Conservation (phyloP, 176 grass and related monocot genomes). For the Tuctoria greenei region DNA sequence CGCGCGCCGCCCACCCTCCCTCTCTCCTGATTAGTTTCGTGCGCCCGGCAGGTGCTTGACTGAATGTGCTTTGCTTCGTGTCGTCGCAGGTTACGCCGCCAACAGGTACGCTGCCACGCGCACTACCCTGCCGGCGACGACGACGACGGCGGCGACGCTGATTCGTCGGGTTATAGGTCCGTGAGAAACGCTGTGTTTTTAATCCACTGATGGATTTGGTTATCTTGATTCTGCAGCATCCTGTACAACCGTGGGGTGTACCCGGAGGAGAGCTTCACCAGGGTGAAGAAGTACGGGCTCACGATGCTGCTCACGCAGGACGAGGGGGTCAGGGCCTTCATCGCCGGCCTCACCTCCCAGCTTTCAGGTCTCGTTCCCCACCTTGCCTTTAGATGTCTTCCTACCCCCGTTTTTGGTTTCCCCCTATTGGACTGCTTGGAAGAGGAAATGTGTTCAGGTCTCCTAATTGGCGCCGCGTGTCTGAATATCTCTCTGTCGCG, state of each 20-base stretch:
- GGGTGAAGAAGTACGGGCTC: slow-evolving; percentile 99
- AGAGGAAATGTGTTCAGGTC: not conserved
- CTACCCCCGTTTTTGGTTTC: not conserved
- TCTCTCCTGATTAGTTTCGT: not conserved
- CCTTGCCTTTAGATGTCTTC: not conserved
- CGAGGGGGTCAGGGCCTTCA: slow-evolving; percentile 73
- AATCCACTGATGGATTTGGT: not conserved
- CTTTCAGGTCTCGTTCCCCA: slow-evolving; percentile 55
- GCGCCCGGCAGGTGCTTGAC: slow-evolving; percentile 25
- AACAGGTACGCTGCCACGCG: slow-evolving; percentile 59
- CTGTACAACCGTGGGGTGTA: slow-evolving; percentile 94
- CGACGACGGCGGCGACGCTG: not conserved
- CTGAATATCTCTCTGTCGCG: not conserved
- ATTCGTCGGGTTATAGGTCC: not conserved
- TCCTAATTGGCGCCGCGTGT: not conserved
- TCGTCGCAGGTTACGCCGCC: slow-evolving; percentile 79
- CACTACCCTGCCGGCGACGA: not conserved
- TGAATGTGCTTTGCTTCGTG: slow-evolving; percentile 30
- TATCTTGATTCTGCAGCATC: slow-evolving; percentile 51
- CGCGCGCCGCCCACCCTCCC: not conserved
- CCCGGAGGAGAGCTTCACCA: slow-evolving; percentile 86
- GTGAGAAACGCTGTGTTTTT: not conserved
- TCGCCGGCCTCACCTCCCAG: slow-evolving; percentile 72
- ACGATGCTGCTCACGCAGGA: slow-evolving; percentile 90
- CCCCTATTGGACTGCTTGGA: not conserved